Conservation (phyloP, 2,329 filamentous ascomycete genomes). For the Calonectria henricotiae region DNA sequence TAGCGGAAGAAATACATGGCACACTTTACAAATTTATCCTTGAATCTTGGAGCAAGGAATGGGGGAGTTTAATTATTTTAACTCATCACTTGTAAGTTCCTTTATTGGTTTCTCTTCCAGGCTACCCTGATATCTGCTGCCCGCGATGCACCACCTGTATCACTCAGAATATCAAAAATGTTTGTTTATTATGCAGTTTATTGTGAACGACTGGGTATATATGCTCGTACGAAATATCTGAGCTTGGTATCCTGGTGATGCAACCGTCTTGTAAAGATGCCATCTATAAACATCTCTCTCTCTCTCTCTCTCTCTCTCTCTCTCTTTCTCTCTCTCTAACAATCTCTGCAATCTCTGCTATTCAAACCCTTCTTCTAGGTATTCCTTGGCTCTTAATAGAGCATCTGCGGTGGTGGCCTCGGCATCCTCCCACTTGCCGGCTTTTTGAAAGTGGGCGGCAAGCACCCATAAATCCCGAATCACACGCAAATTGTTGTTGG, state of each 20-base stretch:
- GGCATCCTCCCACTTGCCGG: conserved; percentile 53
- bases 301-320: neutral
- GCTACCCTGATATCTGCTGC: no score
- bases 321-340: neutral
- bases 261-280: neutral
- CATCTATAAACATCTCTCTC: neutral
- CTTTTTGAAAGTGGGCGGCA: conserved; percentile 55
- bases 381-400: conserved; percentile 55
- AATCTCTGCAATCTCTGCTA: conserved; percentile 30
- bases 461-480: conserved; percentile 61
- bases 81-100: no score
- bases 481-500: conserved; percentile 56
- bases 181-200: neutral
- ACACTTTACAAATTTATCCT: no score
- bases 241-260: conserved; percentile 15
- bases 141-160: no score
- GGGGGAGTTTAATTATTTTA: no score
- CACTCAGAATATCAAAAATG: neutral
- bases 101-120: no score
- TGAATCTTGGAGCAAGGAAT: no score
- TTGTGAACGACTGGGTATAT: conserved; percentile 19
- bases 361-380: conserved; percentile 48
- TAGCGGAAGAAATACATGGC: neutral
- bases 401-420: conserved; percentile 55
- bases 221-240: conserved; percentile 1